Conservation (phyloP, 2,329 filamentous ascomycete species). For the Ophiocordyceps camponoti-rufipedis region DNA sequence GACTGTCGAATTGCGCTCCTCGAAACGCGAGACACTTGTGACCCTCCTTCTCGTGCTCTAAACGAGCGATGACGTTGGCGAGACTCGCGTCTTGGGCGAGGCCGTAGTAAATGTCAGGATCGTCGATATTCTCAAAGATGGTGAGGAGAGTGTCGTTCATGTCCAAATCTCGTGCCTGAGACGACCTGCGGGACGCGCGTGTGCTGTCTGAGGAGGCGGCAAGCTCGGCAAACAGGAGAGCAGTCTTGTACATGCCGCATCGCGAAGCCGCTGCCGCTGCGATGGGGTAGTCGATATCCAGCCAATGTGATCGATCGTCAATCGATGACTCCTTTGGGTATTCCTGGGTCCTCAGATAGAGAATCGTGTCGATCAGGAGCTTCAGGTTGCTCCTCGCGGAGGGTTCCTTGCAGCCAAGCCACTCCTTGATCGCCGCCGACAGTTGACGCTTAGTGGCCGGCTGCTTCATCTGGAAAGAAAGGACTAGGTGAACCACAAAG, state of each 20-base stretch:
- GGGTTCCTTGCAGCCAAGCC: conserved; percentile 29
- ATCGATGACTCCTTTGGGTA: conserved; percentile 60
- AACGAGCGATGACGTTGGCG: conserved; percentile 55
- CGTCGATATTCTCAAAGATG: conserved; percentile 85
- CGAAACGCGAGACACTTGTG: conserved; percentile 78
- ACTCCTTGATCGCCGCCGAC: conserved; percentile 45
- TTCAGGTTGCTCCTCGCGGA: conserved; percentile 43
- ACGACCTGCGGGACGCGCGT: conserved; percentile 48
- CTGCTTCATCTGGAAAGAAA: conserved; percentile 48
- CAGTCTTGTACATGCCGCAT: conserved; percentile 76
- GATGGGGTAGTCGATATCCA: conserved; percentile 60
- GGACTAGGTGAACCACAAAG: conserved; percentile 67
- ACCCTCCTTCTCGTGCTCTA: conserved; percentile 82
- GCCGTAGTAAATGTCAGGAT: conserved; percentile 92
- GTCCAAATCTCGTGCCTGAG: conserved; percentile 30
- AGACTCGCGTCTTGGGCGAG: conserved; percentile 63
- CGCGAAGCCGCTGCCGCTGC: conserved; percentile 53
- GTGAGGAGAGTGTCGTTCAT: conserved; percentile 54
- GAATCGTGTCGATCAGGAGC: conserved; percentile 57
- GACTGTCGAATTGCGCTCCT: conserved; percentile 77
- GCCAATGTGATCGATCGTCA: conserved; percentile 64
- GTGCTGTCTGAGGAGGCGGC: conserved; percentile 33
- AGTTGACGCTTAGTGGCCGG: conserved; percentile 41
- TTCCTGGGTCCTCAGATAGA: conserved; percentile 76
- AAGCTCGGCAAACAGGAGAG: conserved; percentile 68